These are phyloP conservation scores for Coleophoma eucalyptorum DNA, from an alignment of 2,329 filamentous ascomycete species.

Conservation along the genomic window DNA sequence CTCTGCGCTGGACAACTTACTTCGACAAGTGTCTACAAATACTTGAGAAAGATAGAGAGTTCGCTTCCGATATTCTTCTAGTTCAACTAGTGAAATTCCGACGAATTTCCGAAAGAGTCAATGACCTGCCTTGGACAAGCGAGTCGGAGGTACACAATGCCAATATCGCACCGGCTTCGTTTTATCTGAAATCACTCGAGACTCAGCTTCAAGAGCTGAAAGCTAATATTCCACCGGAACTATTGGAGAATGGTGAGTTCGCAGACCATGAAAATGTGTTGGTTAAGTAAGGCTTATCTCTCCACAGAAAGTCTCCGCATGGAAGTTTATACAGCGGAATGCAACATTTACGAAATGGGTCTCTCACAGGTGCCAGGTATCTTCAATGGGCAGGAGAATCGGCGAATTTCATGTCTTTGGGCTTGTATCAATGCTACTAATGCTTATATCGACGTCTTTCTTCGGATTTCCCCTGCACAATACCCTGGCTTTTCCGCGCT, in stretches of 20 bases:
- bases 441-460: constrained; percentile 4
- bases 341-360: constrained; percentile 4
- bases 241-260: not conserved
- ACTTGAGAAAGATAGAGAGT: constrained; percentile 1
- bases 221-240: constrained; percentile 1
- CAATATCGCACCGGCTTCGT: not conserved
- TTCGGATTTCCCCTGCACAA: constrained; percentile 1
- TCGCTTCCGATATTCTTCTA: constrained; percentile 5
- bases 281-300: not conserved
- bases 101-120: constrained; percentile 3
- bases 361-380: constrained; percentile 2
- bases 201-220: constrained; percentile 4
- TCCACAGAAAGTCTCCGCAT: constrained; percentile 3
- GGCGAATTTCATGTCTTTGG: constrained; percentile 4
- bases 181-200: constrained; percentile 6
- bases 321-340: constrained; percentile 5
- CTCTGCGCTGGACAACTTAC: constrained; percentile 6
- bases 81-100: constrained; percentile 5
- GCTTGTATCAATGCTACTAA: constrained; percentile 5
- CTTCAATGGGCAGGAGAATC: constrained; percentile 2
- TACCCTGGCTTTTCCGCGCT: constrained; percentile 4
- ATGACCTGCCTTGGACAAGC: constrained; percentile 1
- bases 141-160: not conserved
- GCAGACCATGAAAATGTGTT: not conserved
- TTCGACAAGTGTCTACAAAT: constrained; percentile 4